Evolutionary conservation across 2,329 filamentous ascomycete species (phyloP), one percentile per base, ranked within the genome.

Genomic region (Dactylellina cionopaga): DNA sequence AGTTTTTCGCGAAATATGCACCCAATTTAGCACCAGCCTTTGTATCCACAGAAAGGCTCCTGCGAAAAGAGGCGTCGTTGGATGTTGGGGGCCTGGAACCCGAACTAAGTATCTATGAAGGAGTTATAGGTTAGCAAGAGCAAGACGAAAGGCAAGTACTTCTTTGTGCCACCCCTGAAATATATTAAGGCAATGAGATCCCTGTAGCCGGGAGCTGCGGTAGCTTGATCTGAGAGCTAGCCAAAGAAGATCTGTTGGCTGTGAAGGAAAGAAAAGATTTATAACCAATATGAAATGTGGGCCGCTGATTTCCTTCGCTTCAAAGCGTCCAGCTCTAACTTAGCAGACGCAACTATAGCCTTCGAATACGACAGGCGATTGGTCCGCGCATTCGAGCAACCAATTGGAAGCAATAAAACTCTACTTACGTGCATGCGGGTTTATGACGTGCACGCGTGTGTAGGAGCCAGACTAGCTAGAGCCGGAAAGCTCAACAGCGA

Each of bases 381-480:
- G 37, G 31, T 43, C 37, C 33, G 51, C 51, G 46, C 31, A 65
- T 46, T 17, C 25, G 22, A 10, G 35, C 31, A 43, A 33, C 62
- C 49, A 65, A 56, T 66, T 31, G 62, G 22, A 47, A 51, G 54
- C 33, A 41, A 46, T 29, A 39, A 44, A n/a, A 58, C 10, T 37
- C 41, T n/a, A 25, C 62, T 66, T 15, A 31, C 31, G 9, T 51
- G 51, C 62, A 56, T 58, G 33, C 51, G 10, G 51, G 29, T n/a
- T 25, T 51, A 58, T 66, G 62, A 58, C 62, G 51, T 66, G 60
- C 60, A 65, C 60, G 60, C 44, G 60, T 33, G 60, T 37, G 43
- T 24, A 47, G 13, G 4, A 11, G 31, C 41, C n/a, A n/a, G n/a
- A 55, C 60, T 65, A 65, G 52, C 60, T 56, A 17, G 13, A 27